phyloP scores from a whole-genome alignment of 2,329 filamentous ascomycete genomes.

The Phialocephala subalpina region DNA sequence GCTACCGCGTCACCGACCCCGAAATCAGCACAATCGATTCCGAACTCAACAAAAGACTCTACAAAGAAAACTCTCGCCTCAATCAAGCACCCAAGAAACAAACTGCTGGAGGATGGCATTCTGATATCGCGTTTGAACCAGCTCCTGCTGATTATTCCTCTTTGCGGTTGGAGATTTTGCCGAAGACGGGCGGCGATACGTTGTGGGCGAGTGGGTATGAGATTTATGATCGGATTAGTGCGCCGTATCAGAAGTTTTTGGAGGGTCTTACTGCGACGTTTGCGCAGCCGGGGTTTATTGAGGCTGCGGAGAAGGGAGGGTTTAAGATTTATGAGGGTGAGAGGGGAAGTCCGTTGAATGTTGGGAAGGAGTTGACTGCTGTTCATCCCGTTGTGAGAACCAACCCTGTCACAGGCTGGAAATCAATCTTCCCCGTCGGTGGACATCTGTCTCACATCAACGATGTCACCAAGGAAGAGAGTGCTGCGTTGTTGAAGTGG shows the following conservation, averaged over 20 bases:
- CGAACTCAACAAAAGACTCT: slow-evolving; percentile 58
- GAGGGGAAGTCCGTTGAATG: slow-evolving; percentile 59
- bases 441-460: slow-evolving; percentile 60
- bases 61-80: slow-evolving; percentile 39
- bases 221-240: slow-evolving; percentile 68
- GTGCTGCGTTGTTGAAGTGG: slow-evolving; percentile 57
- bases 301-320: slow-evolving; percentile 52
- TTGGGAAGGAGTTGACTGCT: slow-evolving; percentile 55
- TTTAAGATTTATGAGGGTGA: slow-evolving; percentile 54
- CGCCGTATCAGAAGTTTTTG: slow-evolving; percentile 63
- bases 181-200: slow-evolving; percentile 63
- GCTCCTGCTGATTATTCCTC: slow-evolving; percentile 68
- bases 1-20: slow-evolving; percentile 54
- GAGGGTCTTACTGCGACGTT: slow-evolving; percentile 65
- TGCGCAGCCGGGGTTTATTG: slow-evolving; percentile 57
- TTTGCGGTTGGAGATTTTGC: slow-evolving; percentile 64
- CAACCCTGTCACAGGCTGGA: slow-evolving; percentile 66
- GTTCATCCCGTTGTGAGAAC: slow-evolving; percentile 63
- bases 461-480: slow-evolving; percentile 57
- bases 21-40: slow-evolving; percentile 72
- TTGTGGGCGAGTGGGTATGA: slow-evolving; percentile 74
- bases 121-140: slow-evolving; percentile 71
- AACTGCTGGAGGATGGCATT: slow-evolving; percentile 61
- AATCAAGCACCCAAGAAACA: slow-evolving; percentile 44
- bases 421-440: slow-evolving; percentile 60